Evolutionary conservation across 164 flowering plant species (phyloP), one percentile per base, ranked within the genome.

Genomic region (Hamamelis virginiana): DNA sequence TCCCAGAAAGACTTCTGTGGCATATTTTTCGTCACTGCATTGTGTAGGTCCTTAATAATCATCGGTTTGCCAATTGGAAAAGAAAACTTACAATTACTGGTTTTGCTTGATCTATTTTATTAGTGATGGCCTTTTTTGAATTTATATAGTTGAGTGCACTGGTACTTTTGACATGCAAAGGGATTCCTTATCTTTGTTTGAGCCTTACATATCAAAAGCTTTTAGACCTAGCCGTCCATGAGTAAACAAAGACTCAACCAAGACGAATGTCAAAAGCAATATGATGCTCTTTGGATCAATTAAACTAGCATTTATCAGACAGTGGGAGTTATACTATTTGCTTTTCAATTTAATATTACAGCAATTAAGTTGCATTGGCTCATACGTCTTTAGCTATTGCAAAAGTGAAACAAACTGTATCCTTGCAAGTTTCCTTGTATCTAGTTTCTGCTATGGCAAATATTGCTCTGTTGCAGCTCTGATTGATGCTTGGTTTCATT

Each of bases 181-280:
- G 69, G 76, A 72, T 69, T 72, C 76, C 81, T 75, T 66, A 78
- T 74, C 71, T 69, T 43, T n/a, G 62, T 46, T 33, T 60, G 59
- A 57, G 11, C 58, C 19, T 47, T 53, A 12, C 61, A 52, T 16
- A 44, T 58, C 19, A 43, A 52, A 48, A 43, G 55, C 28, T 63
- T n/a, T 67, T 62, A 61, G 19, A 60, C 15, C 8, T 57, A 19
- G 67, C 74, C 61, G 50, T 66, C 75, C 62, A 44, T 43, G 68
- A 75, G 76, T 73, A 64, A 76, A 75, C 55, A 73, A 71, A 59
- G 73, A 43, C 63, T 58, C 19, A 64, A 67, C 59, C 67, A 28
- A 3, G 28, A 61, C 59, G 47, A 64, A 59, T n/a, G 69, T 68
- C 72, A 62, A 71, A 76, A 72, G 70, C 70, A 23, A 47, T 28